Conservation (phyloP, 2,329 filamentous ascomycete genomes). For the Monilinia polystroma region DNA sequence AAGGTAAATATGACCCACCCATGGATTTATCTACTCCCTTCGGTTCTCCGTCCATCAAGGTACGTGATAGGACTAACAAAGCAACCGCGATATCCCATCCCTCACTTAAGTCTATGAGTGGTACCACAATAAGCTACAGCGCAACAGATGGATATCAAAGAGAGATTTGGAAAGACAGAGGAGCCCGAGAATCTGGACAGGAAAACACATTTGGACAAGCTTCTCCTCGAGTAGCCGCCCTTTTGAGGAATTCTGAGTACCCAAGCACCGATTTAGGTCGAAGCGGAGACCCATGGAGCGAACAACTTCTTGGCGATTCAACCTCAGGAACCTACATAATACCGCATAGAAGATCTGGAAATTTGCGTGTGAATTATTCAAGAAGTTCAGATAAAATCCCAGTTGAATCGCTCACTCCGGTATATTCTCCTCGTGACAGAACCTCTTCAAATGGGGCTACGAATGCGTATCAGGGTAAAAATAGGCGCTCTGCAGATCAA, state of each 20-base stretch:
- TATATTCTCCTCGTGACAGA: neutral
- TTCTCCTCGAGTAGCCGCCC: neutral
- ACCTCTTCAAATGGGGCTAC: too few relatives aligned
- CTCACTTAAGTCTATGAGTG: neutral
- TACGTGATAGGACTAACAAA: neutral
- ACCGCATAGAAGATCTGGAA: neutral
- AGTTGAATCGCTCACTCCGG: too few relatives aligned
- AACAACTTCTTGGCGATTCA: neutral
- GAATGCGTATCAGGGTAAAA: neutral
- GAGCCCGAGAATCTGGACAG: too few relatives aligned
- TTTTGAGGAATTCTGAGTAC: neutral
- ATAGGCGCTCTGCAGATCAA: neutral
- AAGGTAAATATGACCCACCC: neutral
- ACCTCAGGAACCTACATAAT: neutral
- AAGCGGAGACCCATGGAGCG: neutral
- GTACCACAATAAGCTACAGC: neutral
- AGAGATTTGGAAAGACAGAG: neutral
- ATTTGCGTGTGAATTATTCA: neutral
- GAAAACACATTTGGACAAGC: neutral
- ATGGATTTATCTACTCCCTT: neutral
- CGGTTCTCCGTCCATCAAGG: neutral
- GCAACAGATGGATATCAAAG: neutral
- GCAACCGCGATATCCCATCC: neutral
- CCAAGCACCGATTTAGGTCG: neutral
- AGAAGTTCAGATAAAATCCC: neutral